These are phyloP conservation scores for Nakazawaea ambrosiae DNA, from an alignment of 805 yeast species.

Conservation along the genomic window DNA sequence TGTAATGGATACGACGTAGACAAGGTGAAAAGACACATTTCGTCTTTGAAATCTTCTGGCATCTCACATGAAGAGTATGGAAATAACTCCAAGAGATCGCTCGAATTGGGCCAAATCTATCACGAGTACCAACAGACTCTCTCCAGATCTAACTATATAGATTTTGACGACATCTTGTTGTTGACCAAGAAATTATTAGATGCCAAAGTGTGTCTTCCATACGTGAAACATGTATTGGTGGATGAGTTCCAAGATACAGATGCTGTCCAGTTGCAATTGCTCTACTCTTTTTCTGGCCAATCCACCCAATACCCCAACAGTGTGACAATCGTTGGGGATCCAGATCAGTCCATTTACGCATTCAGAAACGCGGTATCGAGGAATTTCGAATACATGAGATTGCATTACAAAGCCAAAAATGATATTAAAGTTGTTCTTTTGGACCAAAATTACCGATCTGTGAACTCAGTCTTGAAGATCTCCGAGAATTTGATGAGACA, in stretches of 20 bases:
- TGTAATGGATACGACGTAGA: slow-evolving; percentile 31
- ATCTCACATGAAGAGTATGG: slow-evolving; percentile 29
- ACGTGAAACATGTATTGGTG: slow-evolving; percentile 65
- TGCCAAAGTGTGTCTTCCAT: slow-evolving; percentile 36
- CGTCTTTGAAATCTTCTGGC: slow-evolving; percentile 51
- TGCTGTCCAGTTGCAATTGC: slow-evolving; percentile 62
- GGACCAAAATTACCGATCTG: slow-evolving; percentile 75
- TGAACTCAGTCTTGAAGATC: slow-evolving; percentile 52
- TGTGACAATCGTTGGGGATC: slow-evolving; percentile 91
- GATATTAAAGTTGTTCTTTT: slow-evolving; percentile 34
- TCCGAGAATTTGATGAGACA: slow-evolving; percentile 63
- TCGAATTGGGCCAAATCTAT: slow-evolving; percentile 31
- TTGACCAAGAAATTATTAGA: slow-evolving; percentile 43
- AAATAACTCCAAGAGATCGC: not conserved
- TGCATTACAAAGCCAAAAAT: slow-evolving; percentile 19
- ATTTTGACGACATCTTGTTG: slow-evolving; percentile 79
- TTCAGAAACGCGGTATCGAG: slow-evolving; percentile 73
- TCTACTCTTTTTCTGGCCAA: slow-evolving; percentile 34
- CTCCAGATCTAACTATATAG: slow-evolving; percentile 38
- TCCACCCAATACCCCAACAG: slow-evolving; percentile 36
- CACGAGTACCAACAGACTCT: slow-evolving; percentile 45
- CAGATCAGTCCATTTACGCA: slow-evolving; percentile 90
- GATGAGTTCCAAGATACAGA: slow-evolving; percentile 97
- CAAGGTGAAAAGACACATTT: slow-evolving; percentile 37
- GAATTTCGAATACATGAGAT: slow-evolving; percentile 55